Evolutionary conservation across 2,329 filamentous ascomycete genomes (phyloP), one percentile per base, ranked within the genome.

Genomic region (Ophiocordyceps camponoti-leonardi): DNA sequence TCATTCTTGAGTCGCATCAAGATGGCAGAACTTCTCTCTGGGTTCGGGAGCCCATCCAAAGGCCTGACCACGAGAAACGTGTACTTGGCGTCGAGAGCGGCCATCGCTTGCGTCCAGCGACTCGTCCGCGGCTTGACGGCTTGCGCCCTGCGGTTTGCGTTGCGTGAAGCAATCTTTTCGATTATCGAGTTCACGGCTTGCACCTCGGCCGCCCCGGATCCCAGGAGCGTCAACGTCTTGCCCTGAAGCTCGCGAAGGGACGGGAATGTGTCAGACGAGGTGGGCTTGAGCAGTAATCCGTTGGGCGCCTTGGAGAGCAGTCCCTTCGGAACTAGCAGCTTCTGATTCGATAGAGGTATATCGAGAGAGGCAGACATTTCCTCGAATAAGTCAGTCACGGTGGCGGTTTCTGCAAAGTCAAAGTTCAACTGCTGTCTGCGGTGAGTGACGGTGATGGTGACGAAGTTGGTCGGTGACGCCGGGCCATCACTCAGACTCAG

Each of bases 31-130:
- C 81, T 84, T 45, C 79, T 78, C 22, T 81, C 72, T 0, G 88
- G 81, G 46, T 82, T 73, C 0, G 87, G 86, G 0, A 96, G 79
- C 54, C 90, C 79, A 0, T 75, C 66, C 0, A 98, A 72, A 0
- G 88, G 84, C 1, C 79, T 74, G 1, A 96, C 69, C 0, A 77
- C 75, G 50, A 81, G 73, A 64, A 98, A 98, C 0, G 84, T 94
- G 65, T 94, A 94, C 48, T 68, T 70, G 19, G 69, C 67, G 48
- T 81, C 74, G n/a, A 77, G 76, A 58, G 55, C 56, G 48, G 48
- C 45, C 22, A 42, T 45, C 4, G 43, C 40, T 7, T 45, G 47
- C 19, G 44, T 47, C 3, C 47, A 43, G 31, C 51, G 48, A 35
- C 42, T 22, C 43, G 47, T 45, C 19, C n/a, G 58, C 42, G 51